Evolutionary conservation across 805 yeast genomes (phyloP).

Genomic region (Zygoascus ofunaensis): DNA sequence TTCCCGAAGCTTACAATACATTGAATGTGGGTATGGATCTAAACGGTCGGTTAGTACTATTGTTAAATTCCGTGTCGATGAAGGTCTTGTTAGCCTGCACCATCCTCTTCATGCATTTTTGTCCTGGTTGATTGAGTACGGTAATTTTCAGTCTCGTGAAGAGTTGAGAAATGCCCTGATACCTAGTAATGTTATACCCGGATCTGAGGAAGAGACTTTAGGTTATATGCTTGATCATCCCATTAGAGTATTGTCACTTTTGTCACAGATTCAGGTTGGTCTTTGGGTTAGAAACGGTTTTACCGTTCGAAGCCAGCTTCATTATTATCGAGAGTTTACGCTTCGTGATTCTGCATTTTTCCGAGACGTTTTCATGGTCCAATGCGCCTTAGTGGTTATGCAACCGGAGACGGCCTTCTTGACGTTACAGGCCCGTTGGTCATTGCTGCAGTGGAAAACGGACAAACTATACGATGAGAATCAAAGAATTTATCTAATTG

Average conservation of each 20-base stretch:
- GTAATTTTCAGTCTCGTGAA: conserved; percentile 19
- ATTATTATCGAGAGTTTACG: conserved; percentile 67
- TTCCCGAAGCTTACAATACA: conserved; percentile 14
- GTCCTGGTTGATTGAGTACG: conserved; percentile 59
- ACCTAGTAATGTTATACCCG: not conserved
- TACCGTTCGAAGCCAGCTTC: conserved; percentile 68
- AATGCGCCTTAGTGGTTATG: conserved; percentile 46
- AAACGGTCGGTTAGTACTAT: conserved; percentile 11
- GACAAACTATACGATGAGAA: conserved; percentile 30
- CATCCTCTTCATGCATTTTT: conserved; percentile 74
- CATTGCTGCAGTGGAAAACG: conserved; percentile 27
- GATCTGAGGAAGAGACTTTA: conserved; percentile 6
- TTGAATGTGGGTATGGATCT: conserved; percentile 14
- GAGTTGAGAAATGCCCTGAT: conserved; percentile 18
- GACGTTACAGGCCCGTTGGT: conserved; percentile 62
- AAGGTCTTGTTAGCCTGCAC: conserved; percentile 53
- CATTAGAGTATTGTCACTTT: conserved; percentile 60
- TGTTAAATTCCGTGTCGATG: conserved; percentile 36
- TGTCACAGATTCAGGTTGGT: conserved; percentile 81
- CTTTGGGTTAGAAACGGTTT: conserved; percentile 93
- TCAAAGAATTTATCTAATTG: conserved; percentile 54
- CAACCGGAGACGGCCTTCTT: conserved; percentile 49
- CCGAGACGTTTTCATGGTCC: conserved; percentile 69
- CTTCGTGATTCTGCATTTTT: conserved; percentile 75
- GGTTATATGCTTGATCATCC: conserved; percentile 57